Conservation (phyloP, 148 eudicot species). For the Vaccinium corymbosum region DNA sequence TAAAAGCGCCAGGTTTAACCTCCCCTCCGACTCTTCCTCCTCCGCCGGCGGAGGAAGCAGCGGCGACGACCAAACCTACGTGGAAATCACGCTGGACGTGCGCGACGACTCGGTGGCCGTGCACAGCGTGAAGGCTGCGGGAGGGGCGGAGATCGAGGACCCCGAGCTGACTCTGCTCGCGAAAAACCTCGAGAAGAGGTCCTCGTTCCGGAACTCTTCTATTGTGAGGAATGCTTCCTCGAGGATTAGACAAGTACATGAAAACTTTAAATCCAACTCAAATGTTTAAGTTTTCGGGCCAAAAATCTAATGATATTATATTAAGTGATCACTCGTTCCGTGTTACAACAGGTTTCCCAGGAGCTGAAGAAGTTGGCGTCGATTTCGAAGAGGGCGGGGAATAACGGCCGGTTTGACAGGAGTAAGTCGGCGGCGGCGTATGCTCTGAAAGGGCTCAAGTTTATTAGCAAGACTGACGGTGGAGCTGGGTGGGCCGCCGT, state of each 20-base stretch:
- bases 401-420: constrained; percentile 31
- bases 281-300: background rate
- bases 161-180: constrained; percentile 39
- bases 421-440: constrained; percentile 43
- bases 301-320: too few relatives aligned
- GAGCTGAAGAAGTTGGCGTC: constrained; percentile 54
- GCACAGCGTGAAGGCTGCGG: constrained; percentile 49
- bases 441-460: constrained; percentile 48
- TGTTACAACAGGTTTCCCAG: constrained; percentile 25
- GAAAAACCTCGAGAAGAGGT: constrained; percentile 37
- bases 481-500: constrained; percentile 46
- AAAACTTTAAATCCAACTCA: background rate
- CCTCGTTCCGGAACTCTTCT: constrained; percentile 27
- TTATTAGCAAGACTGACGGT: constrained; percentile 51
- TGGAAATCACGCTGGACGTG: constrained; percentile 56
- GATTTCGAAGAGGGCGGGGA: constrained; percentile 21
- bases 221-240: constrained; percentile 45
- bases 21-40: constrained; percentile 16
- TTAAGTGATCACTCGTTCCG: too few relatives aligned
- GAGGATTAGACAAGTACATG: constrained; percentile 23
- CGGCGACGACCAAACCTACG: constrained; percentile 29
- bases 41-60: background rate
- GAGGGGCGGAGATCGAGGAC: constrained; percentile 45
- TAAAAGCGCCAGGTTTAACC: constrained; percentile 40
- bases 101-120: constrained; percentile 52